Conservation (phyloP, 2,329 filamentous ascomycete genomes). For the Verticillium tricorpus region DNA sequence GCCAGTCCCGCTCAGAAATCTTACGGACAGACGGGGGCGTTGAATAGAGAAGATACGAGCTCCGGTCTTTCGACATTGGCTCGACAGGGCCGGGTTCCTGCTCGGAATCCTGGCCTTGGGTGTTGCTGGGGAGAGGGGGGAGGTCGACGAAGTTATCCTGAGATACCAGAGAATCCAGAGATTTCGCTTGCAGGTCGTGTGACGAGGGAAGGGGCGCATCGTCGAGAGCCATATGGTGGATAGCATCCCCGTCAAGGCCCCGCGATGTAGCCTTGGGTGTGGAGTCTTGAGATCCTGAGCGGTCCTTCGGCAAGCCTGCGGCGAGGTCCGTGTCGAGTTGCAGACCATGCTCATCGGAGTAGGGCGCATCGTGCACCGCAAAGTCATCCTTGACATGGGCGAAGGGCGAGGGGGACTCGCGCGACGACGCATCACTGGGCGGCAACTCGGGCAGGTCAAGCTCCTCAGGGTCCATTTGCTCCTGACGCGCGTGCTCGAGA, state of each 20-base stretch:
- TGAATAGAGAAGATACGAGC: slow-evolving; percentile 35
- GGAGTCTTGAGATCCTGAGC: slow-evolving; percentile 58
- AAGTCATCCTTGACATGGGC: slow-evolving; percentile 21
- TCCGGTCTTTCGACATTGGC: slow-evolving; percentile 36
- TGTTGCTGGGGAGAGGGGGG: slow-evolving; percentile 12
- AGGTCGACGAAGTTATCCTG: slow-evolving; percentile 5
- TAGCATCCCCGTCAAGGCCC: slow-evolving; percentile 29
- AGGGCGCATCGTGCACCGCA: slow-evolving; percentile 6
- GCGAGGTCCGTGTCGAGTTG: slow-evolving; percentile 35
- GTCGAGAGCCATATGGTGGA: slow-evolving; percentile 7
- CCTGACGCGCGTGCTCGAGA: slow-evolving; percentile 57
- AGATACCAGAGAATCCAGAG: background rate
- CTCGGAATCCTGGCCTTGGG: slow-evolving; percentile 10
- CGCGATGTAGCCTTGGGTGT: slow-evolving; percentile 58
- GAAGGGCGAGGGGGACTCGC: slow-evolving; percentile 28
- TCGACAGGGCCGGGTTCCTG: slow-evolving; percentile 35
- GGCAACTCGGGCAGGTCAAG: slow-evolving; percentile 46
- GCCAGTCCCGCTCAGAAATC: slow-evolving; percentile 13
- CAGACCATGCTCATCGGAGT: slow-evolving; percentile 17
- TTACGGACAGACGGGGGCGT: slow-evolving; percentile 29
- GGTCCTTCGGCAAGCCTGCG: slow-evolving; percentile 33
- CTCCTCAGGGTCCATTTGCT: slow-evolving; percentile 22
- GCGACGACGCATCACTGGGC: slow-evolving; percentile 33
- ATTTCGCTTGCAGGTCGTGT: background rate
- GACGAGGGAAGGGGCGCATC: slow-evolving; percentile 13